Base-by-base conservation (phyloP, 805 yeast species). In the Yamadazyma laniorum region DNA sequence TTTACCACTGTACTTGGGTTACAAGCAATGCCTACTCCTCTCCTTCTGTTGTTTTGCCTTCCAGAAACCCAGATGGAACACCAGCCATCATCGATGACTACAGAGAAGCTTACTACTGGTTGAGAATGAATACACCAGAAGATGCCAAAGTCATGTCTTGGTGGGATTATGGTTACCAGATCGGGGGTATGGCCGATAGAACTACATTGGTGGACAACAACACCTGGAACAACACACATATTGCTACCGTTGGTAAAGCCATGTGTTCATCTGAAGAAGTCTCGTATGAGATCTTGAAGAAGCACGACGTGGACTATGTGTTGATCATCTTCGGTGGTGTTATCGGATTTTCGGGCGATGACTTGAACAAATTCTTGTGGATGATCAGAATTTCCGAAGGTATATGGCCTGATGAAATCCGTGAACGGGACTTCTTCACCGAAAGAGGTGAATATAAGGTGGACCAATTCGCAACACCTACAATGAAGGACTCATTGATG, bases 121-220 rank as follows among this genome's bases (percentile, higher is more conserved):
- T 93, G 53, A 81, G 99, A 57, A 90, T 91, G 96, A 93, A 93
- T 68, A 93, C 99, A 1, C 80, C 85, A 3, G 96, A 93, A 60
- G 98, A 93, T 59, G 85, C 97, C 25, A 90, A 86, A 63, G 85
- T 93, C 44, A 88, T 95, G 84, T 83, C 97, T 8, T 93, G 99
- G 99, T 93, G 99, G 99, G 99, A 95, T 71, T 95, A 95, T 58
- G 99, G 99, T 39, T 93, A 93, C 65, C 99, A 93, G 71, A 93
- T 93, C 55, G 99, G 99, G 53, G 99, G 99, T 47, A 93, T 93
- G 98, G 99, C 99, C 32, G 99, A 93, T 66, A 80, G 99, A 58
- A 91, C 98, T 48, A 93, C 99, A 5, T 74, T 93, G 51, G 99
- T 95, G 27, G 99, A 93, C 64, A 93, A 93, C 76, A 93, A 93